Percentiles rank a stretch among this genome's conserved stretches.
phyloP scores from a whole-genome alignment of 441 rosid genomes.

The Manihot esculenta region DNA sequence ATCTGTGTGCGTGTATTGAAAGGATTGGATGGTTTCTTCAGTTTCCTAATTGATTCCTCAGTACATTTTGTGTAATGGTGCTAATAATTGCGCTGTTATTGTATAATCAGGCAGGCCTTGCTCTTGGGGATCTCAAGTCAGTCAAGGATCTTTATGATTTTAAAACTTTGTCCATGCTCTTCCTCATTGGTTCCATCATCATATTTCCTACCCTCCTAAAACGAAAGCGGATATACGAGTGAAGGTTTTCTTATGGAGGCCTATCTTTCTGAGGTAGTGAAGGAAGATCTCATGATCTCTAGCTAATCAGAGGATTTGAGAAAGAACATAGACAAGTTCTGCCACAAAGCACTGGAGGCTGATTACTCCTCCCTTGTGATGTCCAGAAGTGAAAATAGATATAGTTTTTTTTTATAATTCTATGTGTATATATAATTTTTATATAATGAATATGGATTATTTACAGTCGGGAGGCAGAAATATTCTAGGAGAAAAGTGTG shows the following conservation, averaged over 20 bases:
- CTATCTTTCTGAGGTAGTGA: constrained; percentile 4
- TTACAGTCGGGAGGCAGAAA: constrained; percentile 23
- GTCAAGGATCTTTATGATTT: constrained; percentile 87
- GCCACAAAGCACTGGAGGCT: constrained; percentile 12
- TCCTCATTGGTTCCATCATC: constrained; percentile 78
- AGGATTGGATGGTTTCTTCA: background rate
- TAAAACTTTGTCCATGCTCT: constrained; percentile 76
- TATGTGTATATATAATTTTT: background rate
- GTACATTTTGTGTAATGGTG: background rate
- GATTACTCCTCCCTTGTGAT: background rate
- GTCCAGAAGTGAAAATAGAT: constrained; percentile 8
- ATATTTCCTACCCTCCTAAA: constrained; percentile 83
- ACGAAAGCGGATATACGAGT: constrained; percentile 79
- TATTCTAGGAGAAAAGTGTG: constrained; percentile 5
- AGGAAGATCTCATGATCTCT: constrained; percentile 17
- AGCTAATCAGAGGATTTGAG: constrained; percentile 16
- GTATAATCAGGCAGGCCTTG: constrained; percentile 77
- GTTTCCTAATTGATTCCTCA: background rate
- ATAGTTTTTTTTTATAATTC: background rate
- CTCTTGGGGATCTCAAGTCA: constrained; percentile 92
- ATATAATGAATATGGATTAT: constrained; percentile 13
- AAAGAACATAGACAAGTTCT: background rate
- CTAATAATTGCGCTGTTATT: constrained; percentile 5
- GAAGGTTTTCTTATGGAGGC: constrained; percentile 26
- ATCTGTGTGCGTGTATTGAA: background rate